Conservation (phyloP, 23 red algal species). For the Agarophyton chilense region DNA sequence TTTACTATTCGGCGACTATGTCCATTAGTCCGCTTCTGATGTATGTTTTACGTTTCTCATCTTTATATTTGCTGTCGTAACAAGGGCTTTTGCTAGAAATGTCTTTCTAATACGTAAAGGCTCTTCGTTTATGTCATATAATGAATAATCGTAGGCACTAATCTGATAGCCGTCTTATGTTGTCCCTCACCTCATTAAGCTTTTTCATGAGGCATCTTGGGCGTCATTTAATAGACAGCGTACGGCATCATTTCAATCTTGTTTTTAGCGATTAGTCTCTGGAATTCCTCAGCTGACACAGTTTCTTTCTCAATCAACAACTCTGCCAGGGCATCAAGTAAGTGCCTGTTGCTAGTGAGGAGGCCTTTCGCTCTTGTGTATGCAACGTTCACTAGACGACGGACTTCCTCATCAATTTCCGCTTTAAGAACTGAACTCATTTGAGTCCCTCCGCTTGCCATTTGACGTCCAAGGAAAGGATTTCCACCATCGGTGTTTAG, state of each 20-base stretch:
- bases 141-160: no score
- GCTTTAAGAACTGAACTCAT: constrained; percentile 64
- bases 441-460: constrained; percentile 75
- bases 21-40: no score
- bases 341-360: constrained; percentile 74
- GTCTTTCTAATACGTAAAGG: not conserved
- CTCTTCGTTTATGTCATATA: not conserved
- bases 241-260: constrained; percentile 95
- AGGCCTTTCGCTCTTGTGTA: constrained; percentile 83
- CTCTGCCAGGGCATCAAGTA: constrained; percentile 86
- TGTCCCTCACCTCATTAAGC: no score
- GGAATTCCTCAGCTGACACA: constrained; percentile 91
- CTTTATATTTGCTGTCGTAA: no score
- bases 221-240: constrained; percentile 33
- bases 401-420: constrained; percentile 90
- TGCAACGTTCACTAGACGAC: constrained; percentile 86
- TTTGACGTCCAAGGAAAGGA: constrained; percentile 95
- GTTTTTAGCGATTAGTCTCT: constrained; percentile 86
- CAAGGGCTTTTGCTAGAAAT: no score
- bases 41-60: no score
- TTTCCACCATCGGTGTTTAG: constrained; percentile 73
- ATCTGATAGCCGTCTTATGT: no score
- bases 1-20: no score
- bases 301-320: constrained; percentile 96
- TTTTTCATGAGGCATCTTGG: no score